Conservation (phyloP, 192 early-diverging fungal genomes). For the Backusella liffmaniae region DNA sequence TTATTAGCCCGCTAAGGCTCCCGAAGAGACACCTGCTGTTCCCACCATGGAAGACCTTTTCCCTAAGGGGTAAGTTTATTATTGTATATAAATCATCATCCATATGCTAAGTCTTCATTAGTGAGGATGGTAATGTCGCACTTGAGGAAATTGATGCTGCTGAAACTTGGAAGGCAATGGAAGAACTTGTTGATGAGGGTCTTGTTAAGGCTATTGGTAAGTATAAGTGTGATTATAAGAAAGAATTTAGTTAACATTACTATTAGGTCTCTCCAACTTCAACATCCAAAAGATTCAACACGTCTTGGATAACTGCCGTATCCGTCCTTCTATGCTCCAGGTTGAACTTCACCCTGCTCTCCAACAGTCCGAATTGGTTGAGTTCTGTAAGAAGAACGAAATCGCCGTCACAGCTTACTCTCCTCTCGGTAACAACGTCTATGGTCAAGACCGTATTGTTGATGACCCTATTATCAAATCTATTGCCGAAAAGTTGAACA, state of each 20-base stretch:
- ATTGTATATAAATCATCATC: not conserved
- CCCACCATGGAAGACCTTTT: constrained; percentile 28
- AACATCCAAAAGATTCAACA: constrained; percentile 39
- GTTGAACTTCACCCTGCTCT: constrained; percentile 82
- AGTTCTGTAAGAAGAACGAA: constrained; percentile 65
- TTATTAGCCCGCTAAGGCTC: constrained; percentile 14
- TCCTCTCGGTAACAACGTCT: constrained; percentile 64
- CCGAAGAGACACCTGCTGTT: constrained; percentile 25
- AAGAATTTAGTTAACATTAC: not conserved
- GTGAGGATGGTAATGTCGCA: constrained; percentile 31
- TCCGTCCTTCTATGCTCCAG: constrained; percentile 76
- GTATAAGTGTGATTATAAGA: not conserved
- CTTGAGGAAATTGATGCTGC: constrained; percentile 44
- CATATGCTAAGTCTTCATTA: not conserved
- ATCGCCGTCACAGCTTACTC: constrained; percentile 85
- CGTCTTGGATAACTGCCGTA: constrained; percentile 24
- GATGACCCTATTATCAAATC: constrained; percentile 18
- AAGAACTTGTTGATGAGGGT: constrained; percentile 60
- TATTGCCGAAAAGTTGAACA: constrained; percentile 66
- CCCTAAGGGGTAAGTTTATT: constrained; percentile 27
- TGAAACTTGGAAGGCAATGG: constrained; percentile 75
- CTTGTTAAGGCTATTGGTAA: constrained; percentile 52
- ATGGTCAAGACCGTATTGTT: constrained; percentile 32
- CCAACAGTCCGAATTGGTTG: constrained; percentile 68
- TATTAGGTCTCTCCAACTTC: constrained; percentile 72